phyloP scores from a whole-genome alignment of 176 grass and related monocot genomes.

The Triticum timopheevii region DNA sequence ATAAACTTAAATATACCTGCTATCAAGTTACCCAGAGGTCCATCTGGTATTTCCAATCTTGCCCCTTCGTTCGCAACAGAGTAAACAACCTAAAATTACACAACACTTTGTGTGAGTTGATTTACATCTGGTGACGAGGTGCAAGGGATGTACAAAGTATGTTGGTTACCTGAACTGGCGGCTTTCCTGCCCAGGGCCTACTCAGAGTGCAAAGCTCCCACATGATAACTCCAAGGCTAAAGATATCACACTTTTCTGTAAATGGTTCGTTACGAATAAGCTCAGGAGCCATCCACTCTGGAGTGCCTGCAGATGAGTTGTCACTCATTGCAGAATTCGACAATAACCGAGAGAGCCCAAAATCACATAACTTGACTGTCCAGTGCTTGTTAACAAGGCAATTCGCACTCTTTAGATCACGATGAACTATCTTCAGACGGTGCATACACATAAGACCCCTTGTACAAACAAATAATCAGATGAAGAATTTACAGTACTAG shows the following conservation, averaged over 20 bases:
- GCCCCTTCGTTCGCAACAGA: constrained; percentile 86
- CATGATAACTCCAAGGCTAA: constrained; percentile 98
- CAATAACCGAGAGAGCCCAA: constrained; percentile 84
- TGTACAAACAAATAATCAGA: constrained; percentile 35
- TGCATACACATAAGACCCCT: constrained; percentile 99
- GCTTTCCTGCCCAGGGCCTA: constrained; percentile 86
- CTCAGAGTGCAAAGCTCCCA: constrained; percentile 97
- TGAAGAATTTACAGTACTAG: constrained; percentile 10
- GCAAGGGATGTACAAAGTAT: constrained; percentile 16
- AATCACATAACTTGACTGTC: constrained; percentile 95
- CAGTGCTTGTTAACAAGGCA: constrained; percentile 97
- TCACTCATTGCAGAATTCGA: constrained; percentile 59
- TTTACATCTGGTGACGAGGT: not conserved
- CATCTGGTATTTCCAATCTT: constrained; percentile 91
- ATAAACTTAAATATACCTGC: constrained; percentile 53
- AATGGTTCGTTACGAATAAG: constrained; percentile 90
- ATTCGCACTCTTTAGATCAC: constrained; percentile 96
- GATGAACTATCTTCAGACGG: constrained; percentile 90
- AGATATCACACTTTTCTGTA: constrained; percentile 94
- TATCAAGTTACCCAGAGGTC: constrained; percentile 87
- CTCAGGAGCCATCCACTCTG: constrained; percentile 99
- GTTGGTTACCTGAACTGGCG: constrained; percentile 72
- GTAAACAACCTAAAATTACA: constrained; percentile 73
- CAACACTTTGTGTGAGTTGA: constrained; percentile 2
- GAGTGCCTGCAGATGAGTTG: constrained; percentile 84